A percentile compares a stretch with the other conserved stretches of the same genome.
phyloP scores from a whole-genome alignment of 805 yeast species.

The Metschnikowia koreensis region DNA sequence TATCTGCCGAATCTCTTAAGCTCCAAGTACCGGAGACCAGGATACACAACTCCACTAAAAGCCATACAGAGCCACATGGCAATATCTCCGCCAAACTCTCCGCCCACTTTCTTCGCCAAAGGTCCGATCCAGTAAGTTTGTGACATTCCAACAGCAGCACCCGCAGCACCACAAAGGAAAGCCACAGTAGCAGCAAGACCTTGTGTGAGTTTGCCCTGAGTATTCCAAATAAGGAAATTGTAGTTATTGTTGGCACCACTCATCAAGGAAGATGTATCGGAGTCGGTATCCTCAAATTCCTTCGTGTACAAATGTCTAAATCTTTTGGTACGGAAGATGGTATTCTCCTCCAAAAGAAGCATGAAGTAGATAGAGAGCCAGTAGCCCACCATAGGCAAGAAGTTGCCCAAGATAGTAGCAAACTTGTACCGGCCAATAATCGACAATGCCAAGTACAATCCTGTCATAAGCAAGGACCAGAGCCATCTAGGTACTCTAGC shows the following conservation, averaged over 20 bases:
- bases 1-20: constrained; percentile 43
- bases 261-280: constrained; percentile 11
- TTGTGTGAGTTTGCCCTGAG: constrained; percentile 53
- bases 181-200: constrained; percentile 71
- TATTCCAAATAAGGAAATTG: constrained; percentile 58
- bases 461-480: constrained; percentile 64
- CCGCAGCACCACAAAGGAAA: constrained; percentile 72
- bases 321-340: constrained; percentile 59
- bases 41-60: constrained; percentile 62
- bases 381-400: constrained; percentile 88
- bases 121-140: constrained; percentile 85
- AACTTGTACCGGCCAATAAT: constrained; percentile 74
- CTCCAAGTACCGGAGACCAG: constrained; percentile 62
- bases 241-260: constrained; percentile 14
- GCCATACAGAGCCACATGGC: constrained; percentile 81
- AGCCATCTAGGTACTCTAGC: constrained; percentile 78
- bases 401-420: constrained; percentile 70
- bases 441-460: constrained; percentile 65
- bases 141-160: constrained; percentile 85
- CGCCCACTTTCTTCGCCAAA: constrained; percentile 56
- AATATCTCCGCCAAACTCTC: constrained; percentile 67
- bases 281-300: constrained; percentile 25
- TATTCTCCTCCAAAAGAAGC: constrained; percentile 69
- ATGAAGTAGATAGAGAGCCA: constrained; percentile 83
- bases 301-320: constrained; percentile 31